Percentiles rank a stretch among this genome's conserved stretches.
Evolutionary conservation across 2,329 filamentous ascomycete species (phyloP).

Genomic region (Diaporthe sp.): DNA sequence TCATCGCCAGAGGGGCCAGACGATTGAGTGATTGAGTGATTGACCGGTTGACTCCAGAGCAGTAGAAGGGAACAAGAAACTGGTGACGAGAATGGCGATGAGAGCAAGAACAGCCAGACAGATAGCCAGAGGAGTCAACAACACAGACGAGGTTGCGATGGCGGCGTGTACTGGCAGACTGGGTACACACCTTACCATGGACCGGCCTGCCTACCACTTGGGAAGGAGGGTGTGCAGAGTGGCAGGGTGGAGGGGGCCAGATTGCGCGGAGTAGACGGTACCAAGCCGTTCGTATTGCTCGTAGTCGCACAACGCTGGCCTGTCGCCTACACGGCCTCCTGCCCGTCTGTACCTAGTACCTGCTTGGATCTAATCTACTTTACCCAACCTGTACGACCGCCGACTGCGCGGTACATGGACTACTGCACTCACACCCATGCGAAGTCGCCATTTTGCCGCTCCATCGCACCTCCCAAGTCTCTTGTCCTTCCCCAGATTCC

Average conservation of each 20-base stretch:
- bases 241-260: neutral
- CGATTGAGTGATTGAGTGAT: neutral
- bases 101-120: neutral
- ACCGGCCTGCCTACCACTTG: neutral
- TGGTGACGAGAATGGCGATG: neutral
- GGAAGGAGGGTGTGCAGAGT: neutral
- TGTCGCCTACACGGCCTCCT: neutral
- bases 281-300: neutral
- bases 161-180: neutral
- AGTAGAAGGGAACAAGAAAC: neutral
- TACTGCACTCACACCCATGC: constrained; percentile 21
- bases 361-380: constrained; percentile 11
- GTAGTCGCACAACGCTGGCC: neutral
- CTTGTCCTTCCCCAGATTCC: constrained; percentile 20
- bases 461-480: constrained; percentile 39
- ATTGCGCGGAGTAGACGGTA: constrained; percentile 16
- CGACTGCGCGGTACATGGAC: neutral
- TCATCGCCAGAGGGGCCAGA: neutral
- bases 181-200: neutral
- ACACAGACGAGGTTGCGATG: neutral
- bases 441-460: constrained; percentile 42
- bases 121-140: neutral
- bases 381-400: constrained; percentile 8
- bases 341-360: constrained; percentile 1
- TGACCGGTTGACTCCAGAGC: neutral